Evolutionary conservation across 805 yeast species (phyloP).

Genomic region (Candida verbasci): DNA sequence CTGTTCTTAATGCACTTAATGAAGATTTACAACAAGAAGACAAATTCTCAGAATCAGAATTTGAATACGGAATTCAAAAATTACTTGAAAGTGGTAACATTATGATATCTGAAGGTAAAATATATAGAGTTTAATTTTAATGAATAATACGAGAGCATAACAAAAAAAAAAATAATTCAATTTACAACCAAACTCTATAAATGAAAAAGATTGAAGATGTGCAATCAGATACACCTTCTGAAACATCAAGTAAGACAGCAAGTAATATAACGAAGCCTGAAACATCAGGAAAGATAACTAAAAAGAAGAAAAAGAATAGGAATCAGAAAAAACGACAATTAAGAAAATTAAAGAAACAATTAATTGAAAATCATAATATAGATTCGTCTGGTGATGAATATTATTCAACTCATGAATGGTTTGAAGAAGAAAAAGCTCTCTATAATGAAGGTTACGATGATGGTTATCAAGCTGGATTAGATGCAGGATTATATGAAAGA

Average conservation of each 20-base stretch:
- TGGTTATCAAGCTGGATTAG: conserved; percentile 1
- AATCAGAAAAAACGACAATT: not conserved
- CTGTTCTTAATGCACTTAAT: conserved; percentile 28
- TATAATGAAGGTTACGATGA: conserved; percentile 1
- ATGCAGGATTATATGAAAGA: not conserved
- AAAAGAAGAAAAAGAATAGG: conserved; percentile 1
- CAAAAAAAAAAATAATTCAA: not conserved
- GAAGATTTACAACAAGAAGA: conserved; percentile 38
- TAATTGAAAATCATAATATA: not conserved
- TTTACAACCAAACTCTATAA: too few relatives aligned
- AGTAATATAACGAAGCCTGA: not conserved
- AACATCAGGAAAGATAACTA: not conserved
- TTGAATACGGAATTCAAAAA: conserved; percentile 25
- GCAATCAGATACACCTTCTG: not conserved
- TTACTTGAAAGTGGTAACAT: conserved; percentile 36
- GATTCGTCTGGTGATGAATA: conserved; percentile 4
- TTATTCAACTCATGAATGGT: not conserved
- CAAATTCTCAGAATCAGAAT: conserved; percentile 25
- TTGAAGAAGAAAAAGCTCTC: conserved; percentile 2
- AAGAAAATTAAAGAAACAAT: not conserved
- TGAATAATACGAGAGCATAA: too few relatives aligned
- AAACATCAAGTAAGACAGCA: not conserved
- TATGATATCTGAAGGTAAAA: conserved; percentile 35
- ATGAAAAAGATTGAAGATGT: too few relatives aligned
- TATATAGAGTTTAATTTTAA: conserved; percentile 27